Evolutionary conservation across 1,284 basidiomycete species (phyloP).

Genomic region (Cronartium quercuum): DNA sequence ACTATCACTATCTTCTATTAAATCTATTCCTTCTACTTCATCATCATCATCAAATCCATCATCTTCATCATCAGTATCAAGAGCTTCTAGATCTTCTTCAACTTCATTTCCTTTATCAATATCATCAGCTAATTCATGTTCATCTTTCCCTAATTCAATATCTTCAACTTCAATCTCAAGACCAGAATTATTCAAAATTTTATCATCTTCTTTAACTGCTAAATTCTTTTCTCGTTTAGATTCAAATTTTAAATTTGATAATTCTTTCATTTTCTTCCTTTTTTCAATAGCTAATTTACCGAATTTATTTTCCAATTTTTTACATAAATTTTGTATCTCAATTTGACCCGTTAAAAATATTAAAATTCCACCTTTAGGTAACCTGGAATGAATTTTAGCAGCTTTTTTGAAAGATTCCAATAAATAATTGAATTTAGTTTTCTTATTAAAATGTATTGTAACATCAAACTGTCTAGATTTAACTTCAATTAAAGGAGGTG

Average conservation of each 20-base stretch:
- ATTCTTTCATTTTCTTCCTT: conserved; percentile 52
- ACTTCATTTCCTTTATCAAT: conserved; percentile 52
- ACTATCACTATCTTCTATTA: conserved; percentile 52
- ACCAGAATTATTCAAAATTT: conserved; percentile 18
- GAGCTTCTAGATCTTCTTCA: conserved; percentile 48
- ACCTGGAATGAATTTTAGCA: conserved; percentile 66
- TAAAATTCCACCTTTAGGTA: conserved; percentile 66
- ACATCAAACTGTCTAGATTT: conserved; percentile 90
- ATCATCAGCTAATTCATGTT: conserved; percentile 53
- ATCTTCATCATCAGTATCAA: conserved; percentile 52
- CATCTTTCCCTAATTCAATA: conserved; percentile 38
- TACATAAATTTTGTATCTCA: conserved; percentile 63
- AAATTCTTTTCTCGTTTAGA: not conserved
- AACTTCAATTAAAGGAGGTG: conserved; percentile 86
- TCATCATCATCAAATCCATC: conserved; percentile 40
- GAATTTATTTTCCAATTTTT: conserved; percentile 70
- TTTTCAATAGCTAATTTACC: conserved; percentile 61
- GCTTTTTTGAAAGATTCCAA: conserved; percentile 84
- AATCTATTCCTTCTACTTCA: conserved; percentile 46
- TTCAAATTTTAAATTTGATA: conserved; percentile 40
- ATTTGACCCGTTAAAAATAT: conserved; percentile 73
- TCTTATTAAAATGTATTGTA: conserved; percentile 84
- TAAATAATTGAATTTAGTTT: conserved; percentile 80
- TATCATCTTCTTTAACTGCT: conserved; percentile 21
- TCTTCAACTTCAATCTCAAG: conserved; percentile 50